phyloP scores from a whole-genome alignment of 768 basidiomycete genomes.

The Auricularia auricula-judae region DNA sequence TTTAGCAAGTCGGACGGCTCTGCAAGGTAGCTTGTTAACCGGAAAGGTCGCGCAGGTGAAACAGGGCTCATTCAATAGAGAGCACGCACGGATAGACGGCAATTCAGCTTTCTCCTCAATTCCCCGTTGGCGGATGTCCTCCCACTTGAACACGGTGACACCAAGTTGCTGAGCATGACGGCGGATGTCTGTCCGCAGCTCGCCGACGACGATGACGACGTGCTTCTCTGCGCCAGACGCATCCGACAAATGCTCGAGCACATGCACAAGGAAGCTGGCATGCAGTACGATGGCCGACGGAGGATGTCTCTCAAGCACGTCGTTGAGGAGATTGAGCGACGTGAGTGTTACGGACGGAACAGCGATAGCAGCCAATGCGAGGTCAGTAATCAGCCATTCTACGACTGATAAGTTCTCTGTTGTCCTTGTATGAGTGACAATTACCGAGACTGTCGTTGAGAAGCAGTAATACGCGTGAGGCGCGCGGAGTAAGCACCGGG shows the following conservation, averaged over 20 bases:
- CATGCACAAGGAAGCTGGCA: constrained; percentile 49
- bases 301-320: constrained; percentile 51
- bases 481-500: constrained; percentile 40
- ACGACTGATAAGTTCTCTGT: constrained; percentile 6
- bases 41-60: constrained; percentile 4
- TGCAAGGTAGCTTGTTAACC: constrained; percentile 14
- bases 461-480: constrained; percentile 62
- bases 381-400: constrained; percentile 74
- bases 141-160: constrained; percentile 43
- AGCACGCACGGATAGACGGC: constrained; percentile 30
- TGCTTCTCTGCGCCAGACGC: constrained; percentile 35
- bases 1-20: constrained; percentile 56
- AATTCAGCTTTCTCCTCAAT: constrained; percentile 26
- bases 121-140: constrained; percentile 61
- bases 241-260: constrained; percentile 67
- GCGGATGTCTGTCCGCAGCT: constrained; percentile 34
- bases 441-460: constrained; percentile 73
- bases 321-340: constrained; percentile 48
- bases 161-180: constrained; percentile 23
- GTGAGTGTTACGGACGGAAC: constrained; percentile 58
- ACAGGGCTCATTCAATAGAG: constrained; percentile 1
- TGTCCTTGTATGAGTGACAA: constrained; percentile 1
- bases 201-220: constrained; percentile 65
- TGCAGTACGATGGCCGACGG: constrained; percentile 69
- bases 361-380: constrained; percentile 63